Conservation (phyloP, 1,139 yeast genomes). For the Nematodospora anomalae region DNA sequence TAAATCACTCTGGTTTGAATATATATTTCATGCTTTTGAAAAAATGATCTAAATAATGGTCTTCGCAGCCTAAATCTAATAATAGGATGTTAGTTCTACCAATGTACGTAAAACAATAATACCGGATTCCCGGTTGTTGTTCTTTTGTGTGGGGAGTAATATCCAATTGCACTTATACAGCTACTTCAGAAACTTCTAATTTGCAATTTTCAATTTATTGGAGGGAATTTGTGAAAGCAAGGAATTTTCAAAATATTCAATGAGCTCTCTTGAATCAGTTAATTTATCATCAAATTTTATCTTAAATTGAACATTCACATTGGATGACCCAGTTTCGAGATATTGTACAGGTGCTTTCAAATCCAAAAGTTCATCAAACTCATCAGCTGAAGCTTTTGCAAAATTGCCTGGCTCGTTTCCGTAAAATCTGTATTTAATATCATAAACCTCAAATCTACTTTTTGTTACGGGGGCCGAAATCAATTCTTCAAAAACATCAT, state of each 20-base stretch:
- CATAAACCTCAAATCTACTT: conserved; percentile 54
- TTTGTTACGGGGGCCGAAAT: conserved; percentile 57
- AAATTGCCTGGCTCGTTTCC: conserved; percentile 1
- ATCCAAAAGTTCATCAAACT: conserved; percentile 51
- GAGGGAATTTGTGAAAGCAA: conserved; percentile 34
- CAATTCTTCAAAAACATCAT: conserved; percentile 66
- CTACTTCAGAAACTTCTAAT: conserved; percentile 8
- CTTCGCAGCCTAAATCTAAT: no score
- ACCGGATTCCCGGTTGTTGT: no score
- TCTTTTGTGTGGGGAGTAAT: no score
- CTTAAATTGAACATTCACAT: conserved; percentile 49
- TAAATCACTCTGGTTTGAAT: no score
- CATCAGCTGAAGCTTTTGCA: conserved; percentile 16
- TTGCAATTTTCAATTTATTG: conserved; percentile 17
- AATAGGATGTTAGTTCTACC: no score
- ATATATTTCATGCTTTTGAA: no score
- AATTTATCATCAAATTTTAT: conserved; percentile 35
- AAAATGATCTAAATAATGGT: no score
- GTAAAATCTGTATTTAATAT: conserved; percentile 29
- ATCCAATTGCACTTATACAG: no score
- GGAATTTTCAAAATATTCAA: conserved; percentile 32
- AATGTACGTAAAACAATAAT: no score
- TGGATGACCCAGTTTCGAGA: conserved; percentile 12
- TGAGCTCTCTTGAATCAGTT: conserved; percentile 38
- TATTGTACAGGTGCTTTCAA: conserved; percentile 14